Conservation (phyloP, 257 asterid species). For the Datura wrightii region DNA sequence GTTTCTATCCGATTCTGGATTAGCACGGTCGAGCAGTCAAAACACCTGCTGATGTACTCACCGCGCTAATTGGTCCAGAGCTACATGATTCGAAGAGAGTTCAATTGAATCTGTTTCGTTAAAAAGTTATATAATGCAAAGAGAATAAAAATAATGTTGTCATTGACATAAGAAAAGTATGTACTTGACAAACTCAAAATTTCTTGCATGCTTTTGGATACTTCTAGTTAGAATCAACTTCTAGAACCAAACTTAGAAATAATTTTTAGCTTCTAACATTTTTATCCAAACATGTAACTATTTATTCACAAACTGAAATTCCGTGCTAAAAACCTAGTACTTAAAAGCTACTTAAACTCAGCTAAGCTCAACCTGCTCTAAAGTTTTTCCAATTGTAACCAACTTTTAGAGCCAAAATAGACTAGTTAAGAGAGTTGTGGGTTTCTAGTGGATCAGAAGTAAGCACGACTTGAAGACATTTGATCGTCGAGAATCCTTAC, state of each 20-base stretch:
- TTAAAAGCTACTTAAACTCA: no score
- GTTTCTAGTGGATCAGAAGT: no score
- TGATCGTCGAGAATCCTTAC: no score
- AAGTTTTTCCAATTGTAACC: background rate
- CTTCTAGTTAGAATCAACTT: slow-evolving; percentile 32
- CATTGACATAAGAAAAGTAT: no score
- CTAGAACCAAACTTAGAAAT: background rate
- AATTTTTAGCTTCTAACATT: background rate
- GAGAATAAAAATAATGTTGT: background rate
- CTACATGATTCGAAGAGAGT: background rate
- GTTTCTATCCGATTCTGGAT: background rate
- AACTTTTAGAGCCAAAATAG: no score
- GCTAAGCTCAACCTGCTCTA: background rate
- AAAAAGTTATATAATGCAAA: background rate
- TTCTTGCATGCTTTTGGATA: background rate
- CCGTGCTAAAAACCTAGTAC: background rate
- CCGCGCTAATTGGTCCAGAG: background rate
- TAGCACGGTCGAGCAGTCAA: background rate
- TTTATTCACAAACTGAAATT: no score
- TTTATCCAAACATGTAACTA: background rate
- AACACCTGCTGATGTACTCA: background rate
- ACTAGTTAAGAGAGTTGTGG: no score
- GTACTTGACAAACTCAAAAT: no score
- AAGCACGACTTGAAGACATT: no score
- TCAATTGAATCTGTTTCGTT: background rate